A percentile compares a stretch with the other conserved stretches of the same genome.
These are phyloP conservation scores for Cyberlindnera amylophila DNA, from an alignment of 805 yeast genomes.

Conservation along the genomic window DNA sequence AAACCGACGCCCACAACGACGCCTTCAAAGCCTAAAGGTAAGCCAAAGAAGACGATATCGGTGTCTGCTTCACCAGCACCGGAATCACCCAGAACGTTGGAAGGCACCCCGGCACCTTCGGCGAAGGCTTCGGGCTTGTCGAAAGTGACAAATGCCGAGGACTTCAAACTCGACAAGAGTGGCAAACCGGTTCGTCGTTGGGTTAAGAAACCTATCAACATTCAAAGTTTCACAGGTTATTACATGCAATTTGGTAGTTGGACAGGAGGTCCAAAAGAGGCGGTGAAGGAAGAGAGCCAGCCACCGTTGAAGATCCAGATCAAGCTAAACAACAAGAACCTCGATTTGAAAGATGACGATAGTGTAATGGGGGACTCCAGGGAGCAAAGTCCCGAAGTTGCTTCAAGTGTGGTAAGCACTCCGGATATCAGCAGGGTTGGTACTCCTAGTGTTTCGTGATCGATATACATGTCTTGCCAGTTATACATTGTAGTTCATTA, in stretches of 20 bases:
- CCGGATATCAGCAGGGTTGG: constrained; percentile 22
- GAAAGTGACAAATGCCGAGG: constrained; percentile 15
- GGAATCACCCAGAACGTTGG: constrained; percentile 14
- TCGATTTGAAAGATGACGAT: constrained; percentile 7
- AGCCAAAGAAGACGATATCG: background rate
- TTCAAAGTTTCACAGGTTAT: constrained; percentile 45
- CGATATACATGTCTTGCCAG: background rate
- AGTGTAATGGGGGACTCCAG: constrained; percentile 16
- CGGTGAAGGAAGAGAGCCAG: background rate
- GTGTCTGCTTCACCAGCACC: constrained; percentile 9
- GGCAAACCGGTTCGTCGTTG: constrained; percentile 43
- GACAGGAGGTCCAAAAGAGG: constrained; percentile 30
- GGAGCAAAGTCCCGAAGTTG: constrained; percentile 26
- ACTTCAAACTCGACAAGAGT: constrained; percentile 35
- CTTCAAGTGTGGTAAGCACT: constrained; percentile 19
- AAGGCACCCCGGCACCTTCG: constrained; percentile 12
- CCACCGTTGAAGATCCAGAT: constrained; percentile 19
- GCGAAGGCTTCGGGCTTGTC: constrained; percentile 10
- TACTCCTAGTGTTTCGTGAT: constrained; percentile 11
- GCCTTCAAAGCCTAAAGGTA: background rate
- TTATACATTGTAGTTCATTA: too few relatives aligned
- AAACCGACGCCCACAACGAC: background rate
- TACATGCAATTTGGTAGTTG: constrained; percentile 34
- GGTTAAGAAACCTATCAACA: constrained; percentile 35
- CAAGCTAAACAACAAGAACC: constrained; percentile 21